Evolutionary conservation across 2,329 filamentous ascomycete genomes (phyloP).

Genomic region (Fusarium piperis): DNA sequence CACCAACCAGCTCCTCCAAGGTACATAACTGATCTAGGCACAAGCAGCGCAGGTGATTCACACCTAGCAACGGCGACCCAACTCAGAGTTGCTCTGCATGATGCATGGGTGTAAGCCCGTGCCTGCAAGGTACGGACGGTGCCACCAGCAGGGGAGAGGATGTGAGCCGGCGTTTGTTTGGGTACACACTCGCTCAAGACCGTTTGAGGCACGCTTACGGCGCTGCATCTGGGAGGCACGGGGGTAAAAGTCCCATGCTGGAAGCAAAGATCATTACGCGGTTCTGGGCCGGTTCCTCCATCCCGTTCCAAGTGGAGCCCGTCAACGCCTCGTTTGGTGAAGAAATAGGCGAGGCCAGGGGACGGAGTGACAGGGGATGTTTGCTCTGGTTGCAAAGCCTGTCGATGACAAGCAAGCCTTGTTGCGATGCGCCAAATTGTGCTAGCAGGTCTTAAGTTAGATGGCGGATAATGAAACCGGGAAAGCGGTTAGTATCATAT

Average conservation of each 20-base stretch:
- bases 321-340: conserved; percentile 21
- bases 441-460: neutral
- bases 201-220: conserved; percentile 25
- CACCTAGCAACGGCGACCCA: conserved; percentile 15
- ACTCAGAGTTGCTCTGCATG: conserved; percentile 18
- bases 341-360: conserved; percentile 19
- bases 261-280: conserved; percentile 31
- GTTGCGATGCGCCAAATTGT: neutral
- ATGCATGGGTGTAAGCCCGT: conserved; percentile 25
- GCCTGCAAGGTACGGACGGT: conserved; percentile 38
- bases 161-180: conserved; percentile 26
- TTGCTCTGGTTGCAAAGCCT: conserved; percentile 14
- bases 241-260: conserved; percentile 8
- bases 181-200: conserved; percentile 15
- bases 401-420: conserved; percentile 6
- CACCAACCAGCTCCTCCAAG: conserved; percentile 11
- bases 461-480: neutral
- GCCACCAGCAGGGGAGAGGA: conserved; percentile 17
- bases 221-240: conserved; percentile 5
- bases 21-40: conserved; percentile 9
- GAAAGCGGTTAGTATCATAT: neutral
- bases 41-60: conserved; percentile 17
- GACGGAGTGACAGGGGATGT: conserved; percentile 13
- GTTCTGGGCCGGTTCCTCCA: conserved; percentile 14
- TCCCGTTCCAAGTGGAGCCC: conserved; percentile 4